A percentile compares a stretch with the other conserved stretches of the same genome.
phyloP scores from a whole-genome alignment of 495 filamentous ascomycete species.

The Umbilicaria muhlenbergii region DNA sequence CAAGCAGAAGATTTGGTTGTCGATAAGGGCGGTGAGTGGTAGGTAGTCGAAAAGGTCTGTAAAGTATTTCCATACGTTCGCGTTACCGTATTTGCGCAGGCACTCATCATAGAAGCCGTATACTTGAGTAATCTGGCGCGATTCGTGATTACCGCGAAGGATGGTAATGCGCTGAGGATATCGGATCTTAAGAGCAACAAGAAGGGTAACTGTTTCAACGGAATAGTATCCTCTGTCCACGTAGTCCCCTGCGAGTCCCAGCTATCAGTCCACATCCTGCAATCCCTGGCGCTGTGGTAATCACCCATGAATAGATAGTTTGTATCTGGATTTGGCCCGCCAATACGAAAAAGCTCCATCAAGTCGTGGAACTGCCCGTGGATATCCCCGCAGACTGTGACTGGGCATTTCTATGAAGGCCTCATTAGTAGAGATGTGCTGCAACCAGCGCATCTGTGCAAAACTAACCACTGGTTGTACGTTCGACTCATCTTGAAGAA shows the following conservation, averaged over 20 bases:
- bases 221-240: slow-evolving; percentile 96
- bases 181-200: slow-evolving; percentile 89
- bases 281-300: slow-evolving; percentile 10
- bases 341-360: slow-evolving; percentile 91
- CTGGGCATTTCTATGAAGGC: slow-evolving; percentile 65
- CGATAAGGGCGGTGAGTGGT: slow-evolving; percentile 92
- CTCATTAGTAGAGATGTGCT: slow-evolving; percentile 12
- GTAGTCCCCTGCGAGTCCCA: slow-evolving; percentile 55
- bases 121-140: slow-evolving; percentile 92
- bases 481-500: slow-evolving; percentile 93
- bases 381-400: slow-evolving; percentile 87
- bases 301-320: slow-evolving; percentile 94
- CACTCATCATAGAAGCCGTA: slow-evolving; percentile 98
- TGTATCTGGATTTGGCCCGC: slow-evolving; percentile 80
- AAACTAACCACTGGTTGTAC: slow-evolving; percentile 89
- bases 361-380: slow-evolving; percentile 89
- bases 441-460: not conserved
- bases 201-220: slow-evolving; percentile 86
- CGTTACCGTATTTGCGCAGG: slow-evolving; percentile 93
- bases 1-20: slow-evolving; percentile 99
- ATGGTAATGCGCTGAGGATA: slow-evolving; percentile 95
- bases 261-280: slow-evolving; percentile 1
- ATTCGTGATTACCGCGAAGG: slow-evolving; percentile 93
- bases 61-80: slow-evolving; percentile 99
- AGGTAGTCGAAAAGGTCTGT: slow-evolving; percentile 99